phyloP scores from a whole-genome alignment of 371 early-diverging fungal species.

The Blyttiomyces sp. region DNA sequence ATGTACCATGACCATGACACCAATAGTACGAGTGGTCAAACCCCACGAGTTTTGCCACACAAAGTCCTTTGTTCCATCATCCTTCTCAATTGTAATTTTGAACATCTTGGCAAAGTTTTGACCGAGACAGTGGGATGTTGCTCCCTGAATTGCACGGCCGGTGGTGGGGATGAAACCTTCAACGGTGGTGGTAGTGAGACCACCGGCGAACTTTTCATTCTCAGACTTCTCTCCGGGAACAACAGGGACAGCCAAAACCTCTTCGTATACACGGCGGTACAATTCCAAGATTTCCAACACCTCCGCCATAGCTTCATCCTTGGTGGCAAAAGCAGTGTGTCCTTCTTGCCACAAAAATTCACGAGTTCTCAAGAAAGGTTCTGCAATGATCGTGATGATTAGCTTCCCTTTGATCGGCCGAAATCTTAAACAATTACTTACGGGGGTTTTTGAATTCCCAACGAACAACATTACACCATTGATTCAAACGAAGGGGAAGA shows the following conservation, averaged over 20 bases:
- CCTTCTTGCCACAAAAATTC: slow-evolving; percentile 99
- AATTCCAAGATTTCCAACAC: slow-evolving; percentile 91
- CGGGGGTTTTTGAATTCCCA: slow-evolving; percentile 99
- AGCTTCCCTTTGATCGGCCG: not conserved
- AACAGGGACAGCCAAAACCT: slow-evolving; percentile 98
- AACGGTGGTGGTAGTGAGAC: slow-evolving; percentile 96
- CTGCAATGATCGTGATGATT: slow-evolving; percentile 26
- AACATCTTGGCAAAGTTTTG: slow-evolving; percentile 99
- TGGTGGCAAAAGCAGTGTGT: slow-evolving; percentile 95
- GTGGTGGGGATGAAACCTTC: slow-evolving; percentile 98
- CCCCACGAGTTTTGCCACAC: slow-evolving; percentile 99
- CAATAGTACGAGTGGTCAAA: slow-evolving; percentile 98
- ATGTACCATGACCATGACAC: slow-evolving; percentile 99
- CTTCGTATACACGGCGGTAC: slow-evolving; percentile 96
- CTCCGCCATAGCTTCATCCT: slow-evolving; percentile 91
- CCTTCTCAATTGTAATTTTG: slow-evolving; percentile 75
- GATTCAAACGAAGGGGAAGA: slow-evolving; percentile 97
- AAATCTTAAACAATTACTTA: slow-evolving; percentile 40
- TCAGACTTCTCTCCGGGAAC: slow-evolving; percentile 98
- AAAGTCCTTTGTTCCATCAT: slow-evolving; percentile 61
- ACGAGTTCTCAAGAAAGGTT: slow-evolving; percentile 98
- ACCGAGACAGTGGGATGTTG: slow-evolving; percentile 99
- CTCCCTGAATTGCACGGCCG: slow-evolving; percentile 99
- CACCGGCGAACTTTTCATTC: slow-evolving; percentile 99
- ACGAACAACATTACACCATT: slow-evolving; percentile 99